Evolutionary conservation across 106 monocot species (phyloP).

Genomic region (Cymbidium sinense): DNA sequence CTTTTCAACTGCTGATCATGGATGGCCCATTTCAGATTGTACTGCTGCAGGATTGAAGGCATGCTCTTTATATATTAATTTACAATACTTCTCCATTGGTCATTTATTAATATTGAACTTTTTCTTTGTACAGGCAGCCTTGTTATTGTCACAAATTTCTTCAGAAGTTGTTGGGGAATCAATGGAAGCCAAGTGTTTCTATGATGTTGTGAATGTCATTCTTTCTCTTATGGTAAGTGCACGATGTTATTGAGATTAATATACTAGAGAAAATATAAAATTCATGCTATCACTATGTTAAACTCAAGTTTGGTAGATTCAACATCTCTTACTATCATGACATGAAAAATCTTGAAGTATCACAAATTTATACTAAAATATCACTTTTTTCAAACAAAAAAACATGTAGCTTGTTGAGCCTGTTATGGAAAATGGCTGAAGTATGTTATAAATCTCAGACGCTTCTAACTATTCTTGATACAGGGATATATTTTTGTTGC

Average conservation of each 20-base stretch:
- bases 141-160: slow-evolving; percentile 62
- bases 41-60: slow-evolving; percentile 85
- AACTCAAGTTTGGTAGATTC: too few species aligned
- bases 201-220: slow-evolving; percentile 88
- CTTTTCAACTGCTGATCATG: slow-evolving; percentile 82
- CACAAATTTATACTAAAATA: background rate
- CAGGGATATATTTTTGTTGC: background rate
- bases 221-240: slow-evolving; percentile 69
- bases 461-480: background rate
- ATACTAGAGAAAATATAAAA: too few species aligned
- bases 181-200: slow-evolving; percentile 41
- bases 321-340: too few species aligned
- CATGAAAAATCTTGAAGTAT: too few species aligned
- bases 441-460: background rate
- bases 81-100: background rate
- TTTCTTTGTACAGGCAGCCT: slow-evolving; percentile 45
- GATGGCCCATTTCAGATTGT: slow-evolving; percentile 90
- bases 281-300: too few species aligned
- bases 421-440: too few species aligned
- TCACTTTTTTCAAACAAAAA: background rate
- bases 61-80: background rate
- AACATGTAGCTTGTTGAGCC: background rate
- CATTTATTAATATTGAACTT: background rate
- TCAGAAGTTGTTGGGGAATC: slow-evolving; percentile 65
- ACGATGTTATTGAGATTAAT: background rate